phyloP scores from a whole-genome alignment of 202 grass and related monocot genomes.

The Eragrostis tef region DNA sequence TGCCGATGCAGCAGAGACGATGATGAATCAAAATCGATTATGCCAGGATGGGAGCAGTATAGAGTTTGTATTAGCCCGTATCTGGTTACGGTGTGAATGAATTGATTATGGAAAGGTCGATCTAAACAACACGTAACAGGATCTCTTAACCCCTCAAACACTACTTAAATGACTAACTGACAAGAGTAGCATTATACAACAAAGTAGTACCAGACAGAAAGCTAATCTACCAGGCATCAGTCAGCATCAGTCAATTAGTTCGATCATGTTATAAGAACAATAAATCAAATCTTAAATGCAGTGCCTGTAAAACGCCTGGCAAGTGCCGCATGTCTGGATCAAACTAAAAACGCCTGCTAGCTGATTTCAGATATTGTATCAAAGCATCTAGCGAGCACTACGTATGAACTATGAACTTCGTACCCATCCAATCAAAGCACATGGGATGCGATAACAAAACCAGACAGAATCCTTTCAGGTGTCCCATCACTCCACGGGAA shows the following conservation, averaged over 20 bases:
- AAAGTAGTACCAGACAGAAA: neutral
- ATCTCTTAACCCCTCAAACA: too few species aligned
- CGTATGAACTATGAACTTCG: neutral
- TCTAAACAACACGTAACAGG: too few species aligned
- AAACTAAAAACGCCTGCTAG: neutral
- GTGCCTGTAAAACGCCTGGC: neutral
- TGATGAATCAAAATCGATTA: too few species aligned
- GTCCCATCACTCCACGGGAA: neutral
- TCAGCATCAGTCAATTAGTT: neutral
- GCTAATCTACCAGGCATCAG: neutral
- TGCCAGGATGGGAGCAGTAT: too few species aligned
- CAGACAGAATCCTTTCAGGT: neutral
- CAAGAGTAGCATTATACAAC: neutral
- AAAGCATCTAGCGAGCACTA: neutral
- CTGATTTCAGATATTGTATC: neutral
- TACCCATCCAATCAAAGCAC: neutral
- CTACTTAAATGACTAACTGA: neutral
- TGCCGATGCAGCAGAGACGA: too few species aligned
- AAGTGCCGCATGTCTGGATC: neutral
- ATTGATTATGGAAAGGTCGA: too few species aligned
- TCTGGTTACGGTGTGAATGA: too few species aligned
- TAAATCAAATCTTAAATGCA: neutral
- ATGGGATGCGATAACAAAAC: neutral
- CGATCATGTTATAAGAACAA: neutral
- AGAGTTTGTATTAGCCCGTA: too few species aligned